These are phyloP conservation scores for Botrytis tulipae DNA, from an alignment of 2,329 filamentous ascomycete species.

Conservation along the genomic window DNA sequence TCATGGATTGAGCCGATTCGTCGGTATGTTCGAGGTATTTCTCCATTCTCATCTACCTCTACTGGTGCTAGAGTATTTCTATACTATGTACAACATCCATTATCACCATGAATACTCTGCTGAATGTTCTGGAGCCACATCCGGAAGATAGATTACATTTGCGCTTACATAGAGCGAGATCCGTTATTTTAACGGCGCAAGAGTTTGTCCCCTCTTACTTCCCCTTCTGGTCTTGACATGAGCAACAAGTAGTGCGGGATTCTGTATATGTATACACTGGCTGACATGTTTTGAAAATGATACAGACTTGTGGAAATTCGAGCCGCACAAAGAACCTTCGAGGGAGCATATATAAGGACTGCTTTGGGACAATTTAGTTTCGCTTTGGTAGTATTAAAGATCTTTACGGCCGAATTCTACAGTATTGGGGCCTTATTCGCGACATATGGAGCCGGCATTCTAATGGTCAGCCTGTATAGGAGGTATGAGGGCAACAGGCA, in stretches of 20 bases:
- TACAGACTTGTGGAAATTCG: slow-evolving; percentile 81
- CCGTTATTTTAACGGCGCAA: slow-evolving; percentile 74
- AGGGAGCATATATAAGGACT: slow-evolving; percentile 94
- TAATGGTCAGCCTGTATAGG: slow-evolving; percentile 80
- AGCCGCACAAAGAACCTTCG: slow-evolving; percentile 92
- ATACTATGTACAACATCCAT: slow-evolving; percentile 4
- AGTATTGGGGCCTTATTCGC: slow-evolving; percentile 95
- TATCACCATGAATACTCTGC: slow-evolving; percentile 20
- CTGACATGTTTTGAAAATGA: slow-evolving; percentile 9
- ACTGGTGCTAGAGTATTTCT: slow-evolving; percentile 5
- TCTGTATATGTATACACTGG: background rate
- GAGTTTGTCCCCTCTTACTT: slow-evolving; percentile 47
- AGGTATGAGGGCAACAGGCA: slow-evolving; percentile 90
- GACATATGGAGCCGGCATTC: slow-evolving; percentile 80
- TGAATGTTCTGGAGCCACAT: slow-evolving; percentile 50
- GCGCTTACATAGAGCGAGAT: slow-evolving; percentile 79
- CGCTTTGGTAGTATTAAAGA: slow-evolving; percentile 88
- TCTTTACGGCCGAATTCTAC: slow-evolving; percentile 97
- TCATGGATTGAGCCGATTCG: slow-evolving; percentile 16
- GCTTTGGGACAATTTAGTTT: slow-evolving; percentile 95
- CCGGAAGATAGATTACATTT: slow-evolving; percentile 74
- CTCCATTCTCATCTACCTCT: slow-evolving; percentile 12
- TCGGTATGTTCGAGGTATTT: slow-evolving; percentile 34
- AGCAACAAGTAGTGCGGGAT: background rate
- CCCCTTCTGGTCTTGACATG: background rate